Evolutionary conservation across 768 basidiomycete genomes (phyloP).

Genomic region (Suillus subaureus): DNA sequence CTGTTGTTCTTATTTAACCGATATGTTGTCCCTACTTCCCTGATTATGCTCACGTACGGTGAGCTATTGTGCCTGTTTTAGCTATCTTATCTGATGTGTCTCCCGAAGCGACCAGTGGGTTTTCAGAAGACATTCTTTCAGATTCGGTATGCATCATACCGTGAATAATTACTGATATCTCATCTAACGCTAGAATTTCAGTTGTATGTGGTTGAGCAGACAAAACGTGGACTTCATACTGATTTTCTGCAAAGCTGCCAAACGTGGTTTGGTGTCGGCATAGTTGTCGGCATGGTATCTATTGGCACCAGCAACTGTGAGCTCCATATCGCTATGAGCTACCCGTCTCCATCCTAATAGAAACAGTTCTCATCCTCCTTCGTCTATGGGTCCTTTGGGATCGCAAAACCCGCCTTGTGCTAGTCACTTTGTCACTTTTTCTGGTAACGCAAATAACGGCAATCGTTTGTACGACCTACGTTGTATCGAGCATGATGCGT

Average conservation of each 20-base stretch:
- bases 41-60: constrained; percentile 36
- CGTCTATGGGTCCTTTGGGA: constrained; percentile 43
- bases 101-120: constrained; percentile 27
- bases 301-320: constrained; percentile 40
- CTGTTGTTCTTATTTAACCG: constrained; percentile 37
- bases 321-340: constrained; percentile 1
- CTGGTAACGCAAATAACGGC: constrained; percentile 31
- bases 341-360: neutral
- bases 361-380: constrained; percentile 40
- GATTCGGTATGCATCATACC: constrained; percentile 9
- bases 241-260: constrained; percentile 25
- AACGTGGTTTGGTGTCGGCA: constrained; percentile 17
- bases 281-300: constrained; percentile 39
- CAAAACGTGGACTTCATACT: neutral
- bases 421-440: constrained; percentile 32
- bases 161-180: neutral
- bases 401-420: constrained; percentile 27
- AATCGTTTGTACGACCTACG: constrained; percentile 26
- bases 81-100: neutral
- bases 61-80: constrained; percentile 10
- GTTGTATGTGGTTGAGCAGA: neutral
- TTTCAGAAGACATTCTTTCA: constrained; percentile 12
- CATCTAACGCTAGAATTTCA: neutral
- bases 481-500: constrained; percentile 32
- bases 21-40: constrained; percentile 32